These are phyloP conservation scores for Chytriomyces hyalinus DNA, from an alignment of 192 early-diverging fungal species.

Conservation along the genomic window DNA sequence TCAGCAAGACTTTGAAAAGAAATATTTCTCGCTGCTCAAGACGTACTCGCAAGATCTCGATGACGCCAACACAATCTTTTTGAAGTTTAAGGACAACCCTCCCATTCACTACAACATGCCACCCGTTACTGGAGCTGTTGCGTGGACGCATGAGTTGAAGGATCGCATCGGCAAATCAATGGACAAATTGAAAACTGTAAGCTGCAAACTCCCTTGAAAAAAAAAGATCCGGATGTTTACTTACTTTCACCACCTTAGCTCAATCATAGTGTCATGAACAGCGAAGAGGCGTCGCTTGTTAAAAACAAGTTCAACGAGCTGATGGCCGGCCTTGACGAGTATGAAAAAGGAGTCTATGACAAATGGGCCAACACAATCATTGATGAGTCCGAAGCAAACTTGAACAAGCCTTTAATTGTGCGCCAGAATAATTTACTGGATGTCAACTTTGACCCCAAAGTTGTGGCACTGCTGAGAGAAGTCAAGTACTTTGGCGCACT, in stretches of 20 bases:
- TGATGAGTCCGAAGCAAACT: conserved; percentile 67
- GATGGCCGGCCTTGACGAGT: conserved; percentile 54
- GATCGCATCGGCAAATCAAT: conserved; percentile 63
- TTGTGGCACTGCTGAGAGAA: conserved; percentile 69
- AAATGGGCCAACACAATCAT: conserved; percentile 62
- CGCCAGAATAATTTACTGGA: conserved; percentile 47
- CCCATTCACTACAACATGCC: conserved; percentile 75
- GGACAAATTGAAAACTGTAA: conserved; percentile 67
- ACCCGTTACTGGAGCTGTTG: conserved; percentile 66
- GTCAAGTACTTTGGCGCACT: conserved; percentile 65
- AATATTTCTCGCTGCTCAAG: conserved; percentile 63
- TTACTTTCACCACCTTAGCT: conserved; percentile 43
- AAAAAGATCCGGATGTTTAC: conserved; percentile 2
- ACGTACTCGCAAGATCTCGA: conserved; percentile 64
- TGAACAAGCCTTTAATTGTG: conserved; percentile 61
- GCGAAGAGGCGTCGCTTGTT: conserved; percentile 60
- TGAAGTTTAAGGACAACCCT: conserved; percentile 56
- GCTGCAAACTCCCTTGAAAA: conserved; percentile 25
- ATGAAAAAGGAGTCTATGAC: conserved; percentile 56
- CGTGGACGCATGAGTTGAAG: conserved; percentile 67
- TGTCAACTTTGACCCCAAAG: conserved; percentile 73
- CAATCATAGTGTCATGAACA: conserved; percentile 61
- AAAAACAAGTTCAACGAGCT: conserved; percentile 60
- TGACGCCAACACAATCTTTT: conserved; percentile 58
- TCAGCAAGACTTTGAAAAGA: conserved; percentile 63